Evolutionary conservation across 805 yeast species (phyloP), one percentile per base, ranked within the genome.

Genomic region (Saturnispora zaruensis): DNA sequence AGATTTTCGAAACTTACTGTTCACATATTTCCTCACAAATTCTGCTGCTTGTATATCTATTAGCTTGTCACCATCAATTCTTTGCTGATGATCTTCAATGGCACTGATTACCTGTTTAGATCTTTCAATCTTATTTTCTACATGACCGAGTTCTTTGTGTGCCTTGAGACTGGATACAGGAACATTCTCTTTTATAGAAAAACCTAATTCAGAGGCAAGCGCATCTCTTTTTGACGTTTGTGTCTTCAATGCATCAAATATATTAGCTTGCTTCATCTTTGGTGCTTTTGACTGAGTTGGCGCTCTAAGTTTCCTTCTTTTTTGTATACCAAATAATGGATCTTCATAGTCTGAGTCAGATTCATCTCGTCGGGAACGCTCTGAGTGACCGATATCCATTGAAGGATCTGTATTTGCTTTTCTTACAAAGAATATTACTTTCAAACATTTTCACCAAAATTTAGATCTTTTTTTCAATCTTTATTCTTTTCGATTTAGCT

Each of bases 311-410:
- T 25, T 34, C 41, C 28, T 21, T 23, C 16, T 26, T 11, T 45
- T 45, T 32, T 20, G 37, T 20, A 5, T 13, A 4, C 49, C 49
- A 28, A 46, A 46, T 21, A 46, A 32, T 6, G 49, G 49, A 46
- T 46, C 47, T 18, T 45, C 47, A 45, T 36, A 45, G 2, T 45
- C 49, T 3, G 44, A 46, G 5, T 46, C 49, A 20, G 44, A 38
- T 26, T 42, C 24, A 26, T 41, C 44, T 9, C 28, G 24, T 5
- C 6, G 40, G 9, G 6, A 14, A 7, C 23, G 40, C 8, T 13
- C 40, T 8, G 8, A 7, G 23, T 18, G 23, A 5, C 20, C 11
- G 11, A 9, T 36, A 7, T 8, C 13, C 40, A 36, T 33, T 14
- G 16, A 13, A 23, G 2, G n/a, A 13, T 21, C 23, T 6, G n/a